A percentile compares a stretch with the other conserved stretches of the same genome.
Evolutionary conservation across 257 asterid species (phyloP).

Genomic region (Solanum pinnatisectum): DNA sequence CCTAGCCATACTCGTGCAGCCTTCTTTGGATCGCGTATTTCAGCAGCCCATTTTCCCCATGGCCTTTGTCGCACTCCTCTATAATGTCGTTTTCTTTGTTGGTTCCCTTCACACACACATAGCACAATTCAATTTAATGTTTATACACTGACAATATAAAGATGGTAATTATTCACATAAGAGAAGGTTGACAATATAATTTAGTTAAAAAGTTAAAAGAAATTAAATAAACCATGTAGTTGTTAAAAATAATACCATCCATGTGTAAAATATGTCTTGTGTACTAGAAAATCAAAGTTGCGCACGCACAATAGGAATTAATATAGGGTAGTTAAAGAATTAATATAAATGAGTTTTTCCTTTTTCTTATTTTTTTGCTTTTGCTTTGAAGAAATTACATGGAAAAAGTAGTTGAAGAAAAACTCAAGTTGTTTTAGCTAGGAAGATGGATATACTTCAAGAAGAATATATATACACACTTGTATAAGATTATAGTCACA

Average conservation of each 20-base stretch:
- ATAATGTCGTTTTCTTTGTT: not conserved
- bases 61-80: constrained; percentile 5
- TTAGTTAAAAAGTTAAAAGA: not conserved
- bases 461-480: not conserved
- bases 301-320: not conserved
- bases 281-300: not conserved
- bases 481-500: not conserved
- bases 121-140: not conserved
- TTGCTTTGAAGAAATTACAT: not conserved
- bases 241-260: not conserved
- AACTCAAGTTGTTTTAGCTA: not conserved
- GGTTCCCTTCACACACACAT: not conserved
- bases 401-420: not conserved
- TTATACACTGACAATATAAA: not conserved
- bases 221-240: not conserved
- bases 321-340: not conserved
- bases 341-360: not conserved
- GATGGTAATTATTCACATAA: not conserved
- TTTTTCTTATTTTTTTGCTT: not conserved
- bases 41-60: constrained; percentile 9
- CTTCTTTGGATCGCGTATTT: constrained; percentile 6
- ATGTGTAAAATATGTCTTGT: not conserved
- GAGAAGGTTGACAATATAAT: not conserved
- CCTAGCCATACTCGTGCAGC: constrained; percentile 8
- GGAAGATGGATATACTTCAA: not conserved